phyloP scores from a whole-genome alignment of 495 filamentous ascomycete species.

The Penicillium samsonianum region DNA sequence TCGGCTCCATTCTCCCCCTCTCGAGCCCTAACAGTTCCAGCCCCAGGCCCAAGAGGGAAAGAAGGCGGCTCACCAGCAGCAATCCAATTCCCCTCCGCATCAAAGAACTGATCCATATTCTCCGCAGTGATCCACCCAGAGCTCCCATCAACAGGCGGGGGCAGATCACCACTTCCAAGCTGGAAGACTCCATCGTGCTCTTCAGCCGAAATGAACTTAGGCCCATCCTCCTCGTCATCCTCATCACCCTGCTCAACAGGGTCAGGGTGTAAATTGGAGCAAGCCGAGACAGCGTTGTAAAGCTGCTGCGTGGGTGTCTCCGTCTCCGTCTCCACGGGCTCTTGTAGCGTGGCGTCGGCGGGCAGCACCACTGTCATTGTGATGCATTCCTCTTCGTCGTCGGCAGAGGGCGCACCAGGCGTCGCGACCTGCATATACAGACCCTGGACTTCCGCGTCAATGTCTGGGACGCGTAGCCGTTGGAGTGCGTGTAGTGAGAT shows the following conservation, averaged over 20 bases:
- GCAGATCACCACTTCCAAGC: conserved; percentile 57
- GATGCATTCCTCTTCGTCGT: conserved; percentile 68
- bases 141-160: conserved; percentile 79
- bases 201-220: conserved; percentile 29
- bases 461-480: conserved; percentile 49
- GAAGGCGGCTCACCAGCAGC: conserved; percentile 41
- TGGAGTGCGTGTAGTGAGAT: conserved; percentile 90
- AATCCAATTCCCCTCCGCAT: conserved; percentile 64
- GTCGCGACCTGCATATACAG: conserved; percentile 81
- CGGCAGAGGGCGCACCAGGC: conserved; percentile 48
- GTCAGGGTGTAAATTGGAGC: conserved; percentile 89
- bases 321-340: conserved; percentile 33
- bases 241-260: conserved; percentile 49
- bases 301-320: conserved; percentile 55
- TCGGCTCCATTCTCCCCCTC: conserved; percentile 41
- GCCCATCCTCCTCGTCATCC: conserved; percentile 52
- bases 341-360: conserved; percentile 31
- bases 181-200: conserved; percentile 38
- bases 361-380: conserved; percentile 74
- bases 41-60: conserved; percentile 54
- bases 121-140: conserved; percentile 96
- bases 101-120: conserved; percentile 81
- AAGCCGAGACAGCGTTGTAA: conserved; percentile 79
- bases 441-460: conserved; percentile 51
- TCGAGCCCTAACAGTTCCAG: conserved; percentile 56